Evolutionary conservation across 2,329 filamentous ascomycete species (phyloP), one percentile per base, ranked within the genome.

Genomic region (Talaromyces sp.): DNA sequence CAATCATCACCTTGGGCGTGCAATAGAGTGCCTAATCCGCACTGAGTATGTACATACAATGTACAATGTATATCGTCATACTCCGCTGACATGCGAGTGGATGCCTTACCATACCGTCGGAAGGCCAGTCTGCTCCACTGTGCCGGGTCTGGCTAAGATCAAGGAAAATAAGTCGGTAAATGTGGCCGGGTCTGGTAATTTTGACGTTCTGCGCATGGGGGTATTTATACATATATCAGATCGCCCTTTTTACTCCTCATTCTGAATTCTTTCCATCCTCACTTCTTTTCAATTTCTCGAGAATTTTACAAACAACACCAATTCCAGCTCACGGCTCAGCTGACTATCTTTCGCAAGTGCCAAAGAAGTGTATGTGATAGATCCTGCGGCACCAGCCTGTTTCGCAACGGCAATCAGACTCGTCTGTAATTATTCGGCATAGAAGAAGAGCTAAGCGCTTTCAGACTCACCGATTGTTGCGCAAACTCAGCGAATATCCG

Each of bases 361-460:
- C 37, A 37, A 56, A 47, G 0, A 14, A 14, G 52, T 56, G 16
- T 56, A 33, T 59, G 56, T 41, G 33, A 45, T 27, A 52, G 41
- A 39, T 39, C 19, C 33, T 41, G 24, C 47, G 16, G 45, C 41
- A 39, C 43, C 60, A 62, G 60, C n/a, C 60, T 27, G 45, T 50
- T 47, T 62, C 19, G 33, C 60, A 62, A 62, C 60, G 14, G 27
- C 31, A 27, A 50, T 50, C 45, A 52, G 60, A 62, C 24, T 33
- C 24, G 35, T 62, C 47, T 33, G 49, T 39, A 41, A 62, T 31
- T 59, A 43, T 54, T 41, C 47, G 47, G 9, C 22, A 31, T 33
- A 59, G 56, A 59, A 59, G 6, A 27, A 59, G n/a, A 45, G 37
- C 56, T 59, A 43, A 16, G 22, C 52, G 31, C 33, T 56, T 37